A percentile compares a stretch with the other conserved stretches of the same genome.
These are phyloP conservation scores for Benincasa hispida DNA, from an alignment of 306 rosid species.

Conservation along the genomic window DNA sequence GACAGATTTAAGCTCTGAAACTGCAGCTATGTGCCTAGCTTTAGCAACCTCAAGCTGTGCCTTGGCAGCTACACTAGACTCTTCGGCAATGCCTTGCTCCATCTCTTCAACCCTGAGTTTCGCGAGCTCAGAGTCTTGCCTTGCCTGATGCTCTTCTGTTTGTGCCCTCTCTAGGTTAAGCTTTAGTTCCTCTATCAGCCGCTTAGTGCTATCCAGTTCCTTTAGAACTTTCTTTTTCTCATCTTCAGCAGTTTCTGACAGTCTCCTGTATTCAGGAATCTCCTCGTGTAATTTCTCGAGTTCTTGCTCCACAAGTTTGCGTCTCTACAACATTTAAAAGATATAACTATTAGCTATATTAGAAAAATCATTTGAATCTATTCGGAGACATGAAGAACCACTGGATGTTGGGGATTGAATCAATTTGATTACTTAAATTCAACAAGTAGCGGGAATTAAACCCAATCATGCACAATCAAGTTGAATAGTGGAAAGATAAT, in stretches of 20 bases:
- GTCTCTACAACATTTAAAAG: slow-evolving; percentile 39
- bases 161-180: slow-evolving; percentile 91
- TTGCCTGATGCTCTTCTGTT: slow-evolving; percentile 91
- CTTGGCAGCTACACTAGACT: slow-evolving; percentile 95
- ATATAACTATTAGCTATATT: not conserved
- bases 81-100: slow-evolving; percentile 99
- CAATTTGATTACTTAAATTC: not conserved
- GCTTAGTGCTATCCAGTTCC: slow-evolving; percentile 79
- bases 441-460: not conserved
- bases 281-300: slow-evolving; percentile 62
- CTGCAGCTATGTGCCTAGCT: slow-evolving; percentile 69
- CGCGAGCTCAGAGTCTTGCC: slow-evolving; percentile 94
- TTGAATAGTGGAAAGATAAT: not conserved
- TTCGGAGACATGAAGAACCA: not conserved
- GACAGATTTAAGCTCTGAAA: slow-evolving; percentile 60
- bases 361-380: not conserved
- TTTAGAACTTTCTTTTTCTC: slow-evolving; percentile 45
- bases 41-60: slow-evolving; percentile 97
- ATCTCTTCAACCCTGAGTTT: slow-evolving; percentile 98
- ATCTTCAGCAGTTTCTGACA: slow-evolving; percentile 50
- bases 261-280: slow-evolving; percentile 64
- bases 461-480: not conserved
- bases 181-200: slow-evolving; percentile 83
- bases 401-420: not conserved
- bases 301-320: slow-evolving; percentile 72